Evolutionary conservation across 352 stramenopile genomes (phyloP), one percentile per base, ranked within the genome.

Genomic region (Phytophthora megakarya): DNA sequence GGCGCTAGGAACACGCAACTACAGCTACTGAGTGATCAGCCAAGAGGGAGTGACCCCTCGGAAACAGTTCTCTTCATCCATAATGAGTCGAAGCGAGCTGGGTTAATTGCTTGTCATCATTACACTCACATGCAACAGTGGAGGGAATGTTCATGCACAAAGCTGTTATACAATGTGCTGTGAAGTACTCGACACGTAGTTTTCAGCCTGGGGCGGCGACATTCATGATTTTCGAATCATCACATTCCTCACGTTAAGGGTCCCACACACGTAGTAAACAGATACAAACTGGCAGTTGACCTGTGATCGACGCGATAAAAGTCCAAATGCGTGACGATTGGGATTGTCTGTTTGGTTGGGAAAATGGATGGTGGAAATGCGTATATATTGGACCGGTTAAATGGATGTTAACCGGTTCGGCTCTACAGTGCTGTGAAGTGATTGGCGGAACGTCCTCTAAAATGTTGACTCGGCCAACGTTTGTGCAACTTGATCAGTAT

Each of bases 31-130:
- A 84, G 80, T 93, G 84, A 69, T 93, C 84, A 93, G 84, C 74
- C 81, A 89, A 89, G 84, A 92, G 84, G 83, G 83, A 81, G 86
- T 94, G 83, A 94, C 81, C 81, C 85, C 86, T 92, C 86, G 83
- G 80, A 85, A 92, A 74, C 80, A 84, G 46, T 88, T 92, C 75
- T 94, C 86, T 94, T 94, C 86, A 94, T 90, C 83, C 76, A 74
- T 71, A 74, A 80, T 64, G 40, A 72, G 80, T 94, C 86, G 86
- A 92, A 94, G 83, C 83, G 86, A 94, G 86, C 86, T 94, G 86
- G 80, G 86, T 78, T 91, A 69, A 86, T 79, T 85, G 67, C 38
- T 78, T 89, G 86, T 94, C 86, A 92, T 94, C 86, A 92, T 94
- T 69, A 92, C 84, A 94, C 86, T 87, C 73, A 51, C 35, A 70